Conservation (phyloP, 2,329 filamentous ascomycete genomes). For the Colletotrichum liaoningense region DNA sequence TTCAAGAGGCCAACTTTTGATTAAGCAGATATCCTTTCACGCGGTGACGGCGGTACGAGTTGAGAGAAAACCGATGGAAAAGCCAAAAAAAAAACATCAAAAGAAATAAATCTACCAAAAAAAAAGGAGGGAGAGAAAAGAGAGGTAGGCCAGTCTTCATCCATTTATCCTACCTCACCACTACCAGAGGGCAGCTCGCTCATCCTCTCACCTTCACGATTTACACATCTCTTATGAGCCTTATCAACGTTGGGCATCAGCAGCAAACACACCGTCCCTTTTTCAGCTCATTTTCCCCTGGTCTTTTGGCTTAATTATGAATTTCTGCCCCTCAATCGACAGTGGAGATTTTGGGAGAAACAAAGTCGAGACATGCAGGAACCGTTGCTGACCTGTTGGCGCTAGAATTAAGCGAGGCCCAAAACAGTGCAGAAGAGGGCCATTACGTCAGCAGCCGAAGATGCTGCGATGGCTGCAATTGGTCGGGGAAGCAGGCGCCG, state of each 20-base stretch:
- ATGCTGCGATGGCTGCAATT: not conserved
- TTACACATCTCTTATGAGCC: not conserved
- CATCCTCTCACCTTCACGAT: not conserved
- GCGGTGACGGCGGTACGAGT: not conserved
- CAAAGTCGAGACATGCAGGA: conserved; percentile 14
- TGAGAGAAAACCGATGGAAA: not conserved
- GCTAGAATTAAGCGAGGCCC: not conserved
- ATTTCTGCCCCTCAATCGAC: conserved; percentile 2
- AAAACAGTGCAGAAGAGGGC: not conserved
- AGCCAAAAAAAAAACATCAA: not conserved
- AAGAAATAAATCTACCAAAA: not conserved
- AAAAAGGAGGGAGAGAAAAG: not conserved
- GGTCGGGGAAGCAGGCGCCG: not conserved
- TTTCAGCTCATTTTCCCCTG: not conserved
- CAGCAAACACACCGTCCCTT: not conserved
- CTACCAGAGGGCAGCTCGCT: not conserved
- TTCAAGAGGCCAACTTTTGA: not conserved
- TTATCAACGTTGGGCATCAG: not conserved
- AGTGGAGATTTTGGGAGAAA: not conserved
- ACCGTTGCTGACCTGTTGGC: conserved; percentile 9
- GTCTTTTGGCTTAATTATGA: not conserved
- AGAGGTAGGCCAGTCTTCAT: not conserved
- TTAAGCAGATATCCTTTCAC: not conserved
- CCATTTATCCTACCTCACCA: not conserved
- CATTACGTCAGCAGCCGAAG: not conserved